Conservation (phyloP, 2,329 filamentous ascomycete genomes). For the Elsinoe fawcettii region DNA sequence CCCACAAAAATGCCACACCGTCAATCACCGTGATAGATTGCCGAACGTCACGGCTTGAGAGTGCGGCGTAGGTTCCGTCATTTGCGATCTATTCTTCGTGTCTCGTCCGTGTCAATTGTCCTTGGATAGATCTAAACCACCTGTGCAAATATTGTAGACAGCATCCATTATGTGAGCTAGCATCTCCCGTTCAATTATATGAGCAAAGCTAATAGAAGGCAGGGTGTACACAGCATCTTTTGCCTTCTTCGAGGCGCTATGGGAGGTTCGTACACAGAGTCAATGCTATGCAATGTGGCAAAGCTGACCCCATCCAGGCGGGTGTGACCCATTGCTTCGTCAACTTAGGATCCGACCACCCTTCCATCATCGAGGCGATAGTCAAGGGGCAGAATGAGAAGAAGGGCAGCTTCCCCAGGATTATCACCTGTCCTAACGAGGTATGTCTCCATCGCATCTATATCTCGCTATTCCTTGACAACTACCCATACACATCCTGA, state of each 20-base stretch:
- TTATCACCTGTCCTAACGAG: conserved; percentile 76
- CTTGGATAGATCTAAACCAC: background rate
- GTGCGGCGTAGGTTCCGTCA: background rate
- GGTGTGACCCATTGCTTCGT: conserved; percentile 56
- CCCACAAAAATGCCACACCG: background rate
- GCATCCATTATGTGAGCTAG: background rate
- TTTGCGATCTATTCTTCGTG: background rate
- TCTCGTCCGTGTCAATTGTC: background rate
- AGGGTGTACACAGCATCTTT: conserved; percentile 63
- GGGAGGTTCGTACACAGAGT: conserved; percentile 47
- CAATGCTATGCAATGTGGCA: background rate
- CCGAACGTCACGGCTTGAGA: background rate
- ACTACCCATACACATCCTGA: background rate
- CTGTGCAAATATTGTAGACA: background rate
- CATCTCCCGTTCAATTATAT: background rate
- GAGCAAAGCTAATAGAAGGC: background rate
- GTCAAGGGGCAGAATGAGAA: conserved; percentile 65
- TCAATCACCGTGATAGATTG: conserved; percentile 10
- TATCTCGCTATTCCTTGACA: background rate
- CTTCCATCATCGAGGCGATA: conserved; percentile 72
- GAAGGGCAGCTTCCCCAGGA: conserved; percentile 57
- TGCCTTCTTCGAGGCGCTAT: conserved; percentile 75
- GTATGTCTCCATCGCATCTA: conserved; percentile 35
- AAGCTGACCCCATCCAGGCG: conserved; percentile 29
- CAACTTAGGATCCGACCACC: conserved; percentile 65